These are phyloP conservation scores for Arthrobotrys pseudoclavata DNA, from an alignment of 2,329 filamentous ascomycete genomes.

Conservation along the genomic window DNA sequence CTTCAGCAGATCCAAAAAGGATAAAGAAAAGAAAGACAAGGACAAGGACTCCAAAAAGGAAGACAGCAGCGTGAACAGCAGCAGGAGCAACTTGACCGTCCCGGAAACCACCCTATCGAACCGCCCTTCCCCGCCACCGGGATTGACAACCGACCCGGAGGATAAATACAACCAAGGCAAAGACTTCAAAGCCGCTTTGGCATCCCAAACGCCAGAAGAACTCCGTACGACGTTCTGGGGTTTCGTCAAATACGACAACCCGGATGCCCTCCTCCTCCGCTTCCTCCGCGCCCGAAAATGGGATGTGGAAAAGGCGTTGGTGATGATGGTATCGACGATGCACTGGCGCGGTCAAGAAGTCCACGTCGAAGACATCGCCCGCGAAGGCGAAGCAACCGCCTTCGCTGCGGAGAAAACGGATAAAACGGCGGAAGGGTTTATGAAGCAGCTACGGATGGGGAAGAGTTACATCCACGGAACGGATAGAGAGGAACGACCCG, in stretches of 20 bases:
- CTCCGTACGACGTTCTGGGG: slow-evolving; percentile 86
- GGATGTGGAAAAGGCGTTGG: slow-evolving; percentile 91
- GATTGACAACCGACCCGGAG: slow-evolving; percentile 71
- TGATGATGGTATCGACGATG: slow-evolving; percentile 96
- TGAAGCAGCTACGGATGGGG: slow-evolving; percentile 86
- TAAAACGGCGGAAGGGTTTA: slow-evolving; percentile 74
- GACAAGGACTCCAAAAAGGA: slow-evolving; percentile 65
- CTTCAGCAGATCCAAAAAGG: slow-evolving; percentile 71
- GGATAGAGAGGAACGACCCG: slow-evolving; percentile 86
- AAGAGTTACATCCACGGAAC: slow-evolving; percentile 92
- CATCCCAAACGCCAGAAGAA: slow-evolving; percentile 80
- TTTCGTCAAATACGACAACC: slow-evolving; percentile 84
- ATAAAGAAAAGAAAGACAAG: slow-evolving; percentile 71
- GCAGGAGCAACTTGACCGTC: slow-evolving; percentile 61
- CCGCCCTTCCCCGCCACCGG: slow-evolving; percentile 64
- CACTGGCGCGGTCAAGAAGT: slow-evolving; percentile 88
- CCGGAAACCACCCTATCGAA: slow-evolving; percentile 32
- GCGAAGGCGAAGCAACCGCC: slow-evolving; percentile 79
- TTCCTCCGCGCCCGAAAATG: slow-evolving; percentile 93
- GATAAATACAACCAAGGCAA: slow-evolving; percentile 95
- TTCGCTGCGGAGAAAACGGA: slow-evolving; percentile 69
- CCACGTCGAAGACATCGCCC: slow-evolving; percentile 88
- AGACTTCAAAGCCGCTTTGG: slow-evolving; percentile 84
- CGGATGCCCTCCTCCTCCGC: slow-evolving; percentile 83
- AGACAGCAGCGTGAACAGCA: slow-evolving; percentile 63